Evolutionary conservation across 202 grass and related monocot genomes (phyloP), one percentile per base, ranked within the genome.

Genomic region (Setaria italica): DNA sequence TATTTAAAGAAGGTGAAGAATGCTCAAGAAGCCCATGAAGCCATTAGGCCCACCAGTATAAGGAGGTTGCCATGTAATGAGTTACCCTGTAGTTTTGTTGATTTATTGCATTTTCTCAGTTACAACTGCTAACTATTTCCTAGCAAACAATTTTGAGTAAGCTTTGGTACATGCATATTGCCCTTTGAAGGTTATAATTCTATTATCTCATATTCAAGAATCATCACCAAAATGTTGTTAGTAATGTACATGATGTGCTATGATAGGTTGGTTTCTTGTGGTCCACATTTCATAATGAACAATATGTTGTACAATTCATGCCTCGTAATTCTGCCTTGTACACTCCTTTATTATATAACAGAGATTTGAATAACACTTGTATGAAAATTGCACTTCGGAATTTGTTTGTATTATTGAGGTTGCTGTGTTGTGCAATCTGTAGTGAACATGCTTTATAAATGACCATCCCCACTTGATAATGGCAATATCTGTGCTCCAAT

Each of bases 1-100:
- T 94, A 88, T 82, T 91, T 82, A 34, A 94, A 90, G 78, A 99
- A 99, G 71, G 96, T 99, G 80, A 99, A 99, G 88, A 99, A 96
- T 94, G 96, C 96, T 46, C 96, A 99, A 92, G 96, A 99, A 89
- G 93, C 96, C 13, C 96, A 99, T 91, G 96, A 99, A 94, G 96
- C 96, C 66, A 99, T 99, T 83, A 95, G 96, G 76, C 96, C 96
- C 9, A 99, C 93, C 39, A 89, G 73, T 76, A 92, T 99, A 94
- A 95, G 93, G 90, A 94, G 93, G 83, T 79, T 96, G 60, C 96
- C 96, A 92, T 94, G 96, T 99, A 94, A 94, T 94, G 81, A 71
- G 54, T 67, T 62, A 54, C 77, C 42, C 56, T 73, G 7, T 33
- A 65, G 25, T 79, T 75, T 78, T 79, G 13, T 81, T 67, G 46